Evolutionary conservation across 768 basidiomycete species (phyloP).

Genomic region (Boletus tylopilopsis): DNA sequence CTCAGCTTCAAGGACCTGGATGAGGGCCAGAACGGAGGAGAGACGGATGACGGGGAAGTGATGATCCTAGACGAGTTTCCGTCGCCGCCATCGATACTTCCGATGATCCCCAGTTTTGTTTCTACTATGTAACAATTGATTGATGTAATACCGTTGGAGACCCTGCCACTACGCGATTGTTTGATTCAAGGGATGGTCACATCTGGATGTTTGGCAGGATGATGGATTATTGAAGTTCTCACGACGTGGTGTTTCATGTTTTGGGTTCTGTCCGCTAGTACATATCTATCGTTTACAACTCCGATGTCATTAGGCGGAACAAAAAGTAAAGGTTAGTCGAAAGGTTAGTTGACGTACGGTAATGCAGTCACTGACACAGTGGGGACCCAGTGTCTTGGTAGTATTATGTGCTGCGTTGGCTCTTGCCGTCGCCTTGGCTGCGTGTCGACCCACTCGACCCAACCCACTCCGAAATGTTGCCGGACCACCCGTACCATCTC

Average conservation of each 20-base stretch:
- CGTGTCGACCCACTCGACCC: constrained; percentile 26
- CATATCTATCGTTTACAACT: too few species aligned
- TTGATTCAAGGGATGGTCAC: too few species aligned
- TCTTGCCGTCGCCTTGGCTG: constrained; percentile 16
- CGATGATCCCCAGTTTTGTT: constrained; percentile 29
- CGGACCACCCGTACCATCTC: constrained; percentile 52
- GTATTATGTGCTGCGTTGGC: constrained; percentile 5
- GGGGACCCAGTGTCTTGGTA: constrained; percentile 7
- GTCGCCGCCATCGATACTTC: constrained; percentile 36
- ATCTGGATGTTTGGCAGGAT: too few species aligned
- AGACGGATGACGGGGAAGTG: constrained; percentile 1
- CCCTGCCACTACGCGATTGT: too few species aligned
- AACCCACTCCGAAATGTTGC: constrained; percentile 53
- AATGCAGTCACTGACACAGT: not conserved
- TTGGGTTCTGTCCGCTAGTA: too few species aligned
- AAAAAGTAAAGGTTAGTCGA: too few species aligned
- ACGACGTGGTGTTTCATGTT: too few species aligned
- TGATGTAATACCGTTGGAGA: too few species aligned
- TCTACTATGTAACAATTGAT: constrained; percentile 20
- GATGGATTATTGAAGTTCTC: too few species aligned
- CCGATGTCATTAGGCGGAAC: too few species aligned
- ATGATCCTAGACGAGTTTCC: constrained; percentile 42
- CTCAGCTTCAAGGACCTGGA: constrained; percentile 18
- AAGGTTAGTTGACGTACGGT: too few species aligned
- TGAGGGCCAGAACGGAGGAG: constrained; percentile 1